Base-by-base conservation (phyloP, 345 rosid species). In the Isatis tinctoria region DNA sequence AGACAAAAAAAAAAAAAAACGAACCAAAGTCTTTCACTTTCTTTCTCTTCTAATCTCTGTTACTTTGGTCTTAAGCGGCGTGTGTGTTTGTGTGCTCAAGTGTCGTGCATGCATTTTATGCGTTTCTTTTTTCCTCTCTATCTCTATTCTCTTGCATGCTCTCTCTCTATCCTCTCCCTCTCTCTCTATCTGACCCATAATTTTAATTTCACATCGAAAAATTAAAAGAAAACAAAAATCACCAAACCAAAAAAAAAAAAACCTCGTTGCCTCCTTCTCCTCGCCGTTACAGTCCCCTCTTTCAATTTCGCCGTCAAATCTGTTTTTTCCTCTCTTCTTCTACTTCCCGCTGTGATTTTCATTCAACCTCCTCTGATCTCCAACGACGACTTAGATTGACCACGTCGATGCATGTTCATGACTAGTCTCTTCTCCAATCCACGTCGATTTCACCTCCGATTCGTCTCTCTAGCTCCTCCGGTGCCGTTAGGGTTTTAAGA, bases 81-180 rank as follows among this genome's bases (percentile, higher is more conserved):
- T 78, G 89, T 85, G 79, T 62, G 26, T 39, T 17, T 17, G 13
- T 32, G 20, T 57, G 62, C 18, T 72, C 78, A 82, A 83, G 87
- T 87, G 86, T 86, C 88, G 89, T 90, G 96, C 91, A 89, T 85
- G 88, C 91, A 88, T 84, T 85, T 86, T 84, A 74, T 74, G 86
- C 92, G 81, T 86, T 86, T 82, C 81, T 80, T 57, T 33, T 7
- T 33, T 26, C 62, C 17, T 64, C 43, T 63, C 61, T 17, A n/a
- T 49, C 32, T 41, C 64, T 60, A 33, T 72, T 66, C 41, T 74
- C 70, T 82, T 83, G 87, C 87, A 84, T 86, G 90, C 86, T 48
- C 85, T 48, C 83, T 67, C 73, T 81, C 73, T 75, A 20, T 62
- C 69, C 26, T 33, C 26, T 56, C 12, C 37, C 4, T 74, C 16